Conservation (phyloP, 2,329 filamentous ascomycete genomes). For the Apiospora koreana region DNA sequence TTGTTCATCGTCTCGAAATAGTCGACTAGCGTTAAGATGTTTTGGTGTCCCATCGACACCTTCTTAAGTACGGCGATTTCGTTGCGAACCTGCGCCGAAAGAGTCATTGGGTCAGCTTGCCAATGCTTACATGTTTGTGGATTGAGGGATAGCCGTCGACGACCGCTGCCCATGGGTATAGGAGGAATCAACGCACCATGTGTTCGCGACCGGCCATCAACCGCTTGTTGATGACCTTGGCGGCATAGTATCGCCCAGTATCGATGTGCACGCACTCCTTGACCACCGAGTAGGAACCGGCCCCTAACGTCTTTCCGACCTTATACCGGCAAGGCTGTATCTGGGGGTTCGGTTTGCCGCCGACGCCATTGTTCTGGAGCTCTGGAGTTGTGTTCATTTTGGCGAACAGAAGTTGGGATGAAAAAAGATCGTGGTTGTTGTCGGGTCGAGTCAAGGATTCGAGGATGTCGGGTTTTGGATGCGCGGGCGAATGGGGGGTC, state of each 20-base stretch:
- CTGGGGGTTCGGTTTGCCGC: constrained; percentile 50
- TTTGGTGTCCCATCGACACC: constrained; percentile 99
- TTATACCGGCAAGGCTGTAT: constrained; percentile 98
- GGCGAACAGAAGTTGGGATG: not conserved
- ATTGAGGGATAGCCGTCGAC: not conserved
- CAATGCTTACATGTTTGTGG: too few species aligned
- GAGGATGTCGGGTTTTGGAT: not conserved
- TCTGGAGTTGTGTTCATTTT: constrained; percentile 28
- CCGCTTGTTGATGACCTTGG: constrained; percentile 98
- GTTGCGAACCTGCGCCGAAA: constrained; percentile 73
- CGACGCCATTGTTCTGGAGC: constrained; percentile 28
- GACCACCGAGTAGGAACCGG: constrained; percentile 96
- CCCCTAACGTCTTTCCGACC: constrained; percentile 95
- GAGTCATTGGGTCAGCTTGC: not conserved
- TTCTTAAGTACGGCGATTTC: constrained; percentile 97
- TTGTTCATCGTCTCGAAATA: constrained; percentile 99
- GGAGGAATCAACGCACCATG: constrained; percentile 66
- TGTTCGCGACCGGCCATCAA: constrained; percentile 97
- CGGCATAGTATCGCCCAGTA: constrained; percentile 95
- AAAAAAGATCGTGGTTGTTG: not conserved
- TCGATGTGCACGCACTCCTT: constrained; percentile 99
- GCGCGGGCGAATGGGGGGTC: not conserved
- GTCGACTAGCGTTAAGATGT: constrained; percentile 95
- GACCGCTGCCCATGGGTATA: not conserved
- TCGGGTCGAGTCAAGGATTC: not conserved